Base-by-base conservation (phyloP, 352 stramenopile species). In the Sclerospora graminicola region DNA sequence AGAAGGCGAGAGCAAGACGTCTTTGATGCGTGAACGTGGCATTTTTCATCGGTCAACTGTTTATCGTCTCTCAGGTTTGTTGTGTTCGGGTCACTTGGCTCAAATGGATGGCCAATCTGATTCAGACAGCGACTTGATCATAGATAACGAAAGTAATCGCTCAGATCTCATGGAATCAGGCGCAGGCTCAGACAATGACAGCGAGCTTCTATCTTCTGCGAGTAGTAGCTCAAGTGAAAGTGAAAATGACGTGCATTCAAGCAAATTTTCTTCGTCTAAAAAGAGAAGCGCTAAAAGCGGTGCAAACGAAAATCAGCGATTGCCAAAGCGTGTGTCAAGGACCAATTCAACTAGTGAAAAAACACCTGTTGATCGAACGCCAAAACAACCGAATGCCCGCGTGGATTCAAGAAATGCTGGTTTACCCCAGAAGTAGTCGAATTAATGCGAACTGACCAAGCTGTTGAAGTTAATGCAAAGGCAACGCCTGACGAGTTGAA, bases 391-490 rank as follows among this genome's bases (percentile, higher is more conserved):
- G 16, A 75, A 43, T 38, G 47, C 43, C 10, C 33, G 44, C 32
- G 42, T 55, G 11, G 59, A 68, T 50, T 62, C 54, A 8, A 60
- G 59, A 45, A 64, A 57, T 13, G 46, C 34, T 41, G 54, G 54
- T 27, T 50, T 68, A 28, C 59, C 71, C 58, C 61, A 21, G 63
- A 85, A 39, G 58, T 90, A 13, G 61, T 81, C 31, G 71, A 88
- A 36, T 57, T 90, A 3, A 90, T 90, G 79, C 73, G 79, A 15
- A 87, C 73, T 0, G 79, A 90, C 41, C 48, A 64, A 42, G 53
- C 64, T 39, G 62, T 67, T 13, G 39, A 57, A 11, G 56, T 88
- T 3, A 51, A 72, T 26, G 53, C 60, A 9, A 48, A 71, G 26
- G 79, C 75, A 14, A 80, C 53, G 13, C 42, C 60, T 15, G 79